Evolutionary conservation across 805 yeast species (phyloP).

Genomic region (Ogataea degrootiae): DNA sequence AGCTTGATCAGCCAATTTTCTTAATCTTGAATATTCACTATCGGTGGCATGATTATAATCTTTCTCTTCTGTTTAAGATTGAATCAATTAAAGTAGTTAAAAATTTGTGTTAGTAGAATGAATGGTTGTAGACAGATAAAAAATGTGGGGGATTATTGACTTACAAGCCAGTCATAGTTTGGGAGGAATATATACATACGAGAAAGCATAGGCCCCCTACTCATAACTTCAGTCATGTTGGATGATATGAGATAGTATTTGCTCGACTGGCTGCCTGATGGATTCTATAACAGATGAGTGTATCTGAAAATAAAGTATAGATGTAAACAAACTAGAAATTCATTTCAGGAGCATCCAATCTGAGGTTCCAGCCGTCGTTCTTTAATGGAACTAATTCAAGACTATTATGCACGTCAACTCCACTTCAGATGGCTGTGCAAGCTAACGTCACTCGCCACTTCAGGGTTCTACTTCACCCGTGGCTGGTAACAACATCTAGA

Average conservation of each 20-base stretch:
- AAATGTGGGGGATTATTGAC: too few species aligned
- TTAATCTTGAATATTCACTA: slow-evolving; percentile 52
- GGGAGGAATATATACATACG: slow-evolving; percentile 10
- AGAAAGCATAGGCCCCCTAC: slow-evolving; percentile 24
- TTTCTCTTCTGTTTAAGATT: slow-evolving; percentile 11
- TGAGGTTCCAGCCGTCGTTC: not conserved
- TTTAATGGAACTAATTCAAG: not conserved
- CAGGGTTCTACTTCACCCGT: not conserved
- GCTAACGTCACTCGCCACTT: not conserved
- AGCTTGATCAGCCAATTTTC: slow-evolving; percentile 67
- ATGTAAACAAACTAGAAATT: not conserved
- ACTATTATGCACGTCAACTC: too few species aligned
- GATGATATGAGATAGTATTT: slow-evolving; percentile 8
- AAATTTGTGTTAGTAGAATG: not conserved
- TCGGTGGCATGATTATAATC: slow-evolving; percentile 77
- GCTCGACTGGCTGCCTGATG: not conserved
- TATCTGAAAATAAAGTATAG: not conserved
- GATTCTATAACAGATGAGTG: not conserved
- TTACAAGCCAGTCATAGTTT: too few species aligned
- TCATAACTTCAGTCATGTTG: slow-evolving; percentile 19
- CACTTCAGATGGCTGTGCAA: too few species aligned
- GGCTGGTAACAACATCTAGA: not conserved
- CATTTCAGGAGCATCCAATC: not conserved
- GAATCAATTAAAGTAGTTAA: not conserved
- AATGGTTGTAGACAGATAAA: too few species aligned